phyloP scores from a whole-genome alignment of 305 asterid genomes.

The Fraxinus xanthoxyloides region DNA sequence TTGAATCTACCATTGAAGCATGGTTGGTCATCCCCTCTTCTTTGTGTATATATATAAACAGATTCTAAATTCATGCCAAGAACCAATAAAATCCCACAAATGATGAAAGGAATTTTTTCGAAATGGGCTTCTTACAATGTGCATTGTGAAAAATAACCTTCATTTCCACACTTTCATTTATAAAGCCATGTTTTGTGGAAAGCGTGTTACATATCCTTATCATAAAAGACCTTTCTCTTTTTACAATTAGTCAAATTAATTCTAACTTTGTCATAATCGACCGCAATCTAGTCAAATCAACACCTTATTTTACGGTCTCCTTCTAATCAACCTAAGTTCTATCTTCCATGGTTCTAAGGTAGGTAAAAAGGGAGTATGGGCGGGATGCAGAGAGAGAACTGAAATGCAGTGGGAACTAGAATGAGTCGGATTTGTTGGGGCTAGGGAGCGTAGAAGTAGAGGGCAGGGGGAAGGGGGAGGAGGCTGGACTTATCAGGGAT shows the following conservation, averaged over 20 bases:
- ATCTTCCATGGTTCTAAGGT: background rate
- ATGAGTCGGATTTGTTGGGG: background rate
- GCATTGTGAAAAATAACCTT: background rate
- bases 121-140: background rate
- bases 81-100: background rate
- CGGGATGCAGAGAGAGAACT: background rate
- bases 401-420: background rate
- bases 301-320: background rate
- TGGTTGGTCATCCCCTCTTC: background rate
- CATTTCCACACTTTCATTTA: background rate
- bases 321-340: background rate
- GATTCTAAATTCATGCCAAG: background rate
- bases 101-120: background rate
- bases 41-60: background rate
- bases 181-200: background rate
- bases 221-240: background rate
- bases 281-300: background rate
- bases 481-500: background rate
- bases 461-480: background rate
- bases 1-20: background rate
- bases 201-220: background rate
- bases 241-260: background rate
- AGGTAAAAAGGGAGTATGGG: background rate
- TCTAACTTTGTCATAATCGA: background rate
- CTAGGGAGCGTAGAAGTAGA: background rate